Percentiles rank a stretch among this genome's conserved stretches.
phyloP scores from a whole-genome alignment of 768 basidiomycete species.

The Phaeolepiota aurea region DNA sequence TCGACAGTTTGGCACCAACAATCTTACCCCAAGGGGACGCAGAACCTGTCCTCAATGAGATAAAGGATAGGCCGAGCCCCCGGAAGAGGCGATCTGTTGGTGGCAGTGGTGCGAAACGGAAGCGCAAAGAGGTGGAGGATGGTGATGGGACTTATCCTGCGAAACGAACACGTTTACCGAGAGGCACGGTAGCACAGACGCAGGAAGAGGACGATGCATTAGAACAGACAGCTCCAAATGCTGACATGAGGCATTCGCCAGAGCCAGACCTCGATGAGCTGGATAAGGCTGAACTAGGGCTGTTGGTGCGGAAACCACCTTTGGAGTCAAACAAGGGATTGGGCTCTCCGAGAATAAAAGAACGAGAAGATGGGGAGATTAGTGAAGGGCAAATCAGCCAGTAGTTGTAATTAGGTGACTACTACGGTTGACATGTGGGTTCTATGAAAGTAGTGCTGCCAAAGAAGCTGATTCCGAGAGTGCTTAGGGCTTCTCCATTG shows the following conservation, averaged over 20 bases:
- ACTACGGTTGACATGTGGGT: no score
- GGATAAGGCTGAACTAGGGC: no score
- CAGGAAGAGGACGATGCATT: conserved; percentile 34
- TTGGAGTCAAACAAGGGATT: no score
- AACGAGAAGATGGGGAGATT: no score
- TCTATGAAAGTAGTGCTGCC: no score
- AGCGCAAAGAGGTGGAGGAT: conserved; percentile 52
- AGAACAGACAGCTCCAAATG: conserved; percentile 13
- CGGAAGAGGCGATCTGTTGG: conserved; percentile 39
- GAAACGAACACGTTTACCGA: conserved; percentile 50
- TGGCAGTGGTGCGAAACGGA: conserved; percentile 42
- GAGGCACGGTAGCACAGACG: conserved; percentile 25
- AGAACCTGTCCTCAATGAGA: conserved; percentile 26
- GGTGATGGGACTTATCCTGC: conserved; percentile 66
- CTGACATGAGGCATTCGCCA: conserved; percentile 15
- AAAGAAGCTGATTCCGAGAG: neutral
- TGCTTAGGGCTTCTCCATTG: no score
- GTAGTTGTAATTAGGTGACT: no score
- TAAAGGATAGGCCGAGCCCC: conserved; percentile 38
- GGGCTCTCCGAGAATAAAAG: no score
- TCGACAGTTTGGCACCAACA: conserved; percentile 15
- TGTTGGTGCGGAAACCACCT: no score
- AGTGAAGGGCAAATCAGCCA: no score
- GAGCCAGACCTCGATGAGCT: conserved; percentile 11
- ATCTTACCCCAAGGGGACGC: conserved; percentile 17